Conservation (phyloP, 257 asterid genomes). For the Penstemon barbatus region DNA sequence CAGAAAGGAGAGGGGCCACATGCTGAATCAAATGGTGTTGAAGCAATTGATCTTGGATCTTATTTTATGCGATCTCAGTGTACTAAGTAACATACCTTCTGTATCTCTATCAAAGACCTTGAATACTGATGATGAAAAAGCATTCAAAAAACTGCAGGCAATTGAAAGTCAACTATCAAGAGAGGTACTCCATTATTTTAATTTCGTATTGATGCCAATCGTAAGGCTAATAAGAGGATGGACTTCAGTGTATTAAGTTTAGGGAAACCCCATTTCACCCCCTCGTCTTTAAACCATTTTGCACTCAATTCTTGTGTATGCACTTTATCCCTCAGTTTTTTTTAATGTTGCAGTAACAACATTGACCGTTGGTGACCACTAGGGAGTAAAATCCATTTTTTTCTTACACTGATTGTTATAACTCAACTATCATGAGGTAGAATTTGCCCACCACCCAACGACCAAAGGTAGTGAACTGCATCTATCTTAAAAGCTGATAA, state of each 20-base stretch:
- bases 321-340: too few relatives aligned
- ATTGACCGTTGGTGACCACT: too few relatives aligned
- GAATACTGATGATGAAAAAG: constrained; percentile 68
- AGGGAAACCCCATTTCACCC: too few relatives aligned
- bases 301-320: too few relatives aligned
- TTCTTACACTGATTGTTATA: too few relatives aligned
- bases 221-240: constrained; percentile 3
- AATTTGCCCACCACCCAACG: too few relatives aligned
- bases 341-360: too few relatives aligned
- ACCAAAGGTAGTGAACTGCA: too few relatives aligned
- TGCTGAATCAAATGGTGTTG: constrained; percentile 53
- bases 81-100: constrained; percentile 83
- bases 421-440: too few relatives aligned
- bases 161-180: constrained; percentile 72
- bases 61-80: constrained; percentile 74
- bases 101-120: constrained; percentile 78
- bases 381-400: too few relatives aligned
- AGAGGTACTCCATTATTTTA: constrained; percentile 52
- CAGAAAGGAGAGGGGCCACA: constrained; percentile 75
- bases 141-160: constrained; percentile 70
- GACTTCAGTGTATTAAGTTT: not conserved
- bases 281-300: too few relatives aligned
- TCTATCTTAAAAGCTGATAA: too few relatives aligned
- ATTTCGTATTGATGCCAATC: constrained; percentile 6
- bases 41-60: constrained; percentile 81